phyloP scores from a whole-genome alignment of 805 yeast species.

The Starmerella apis region DNA sequence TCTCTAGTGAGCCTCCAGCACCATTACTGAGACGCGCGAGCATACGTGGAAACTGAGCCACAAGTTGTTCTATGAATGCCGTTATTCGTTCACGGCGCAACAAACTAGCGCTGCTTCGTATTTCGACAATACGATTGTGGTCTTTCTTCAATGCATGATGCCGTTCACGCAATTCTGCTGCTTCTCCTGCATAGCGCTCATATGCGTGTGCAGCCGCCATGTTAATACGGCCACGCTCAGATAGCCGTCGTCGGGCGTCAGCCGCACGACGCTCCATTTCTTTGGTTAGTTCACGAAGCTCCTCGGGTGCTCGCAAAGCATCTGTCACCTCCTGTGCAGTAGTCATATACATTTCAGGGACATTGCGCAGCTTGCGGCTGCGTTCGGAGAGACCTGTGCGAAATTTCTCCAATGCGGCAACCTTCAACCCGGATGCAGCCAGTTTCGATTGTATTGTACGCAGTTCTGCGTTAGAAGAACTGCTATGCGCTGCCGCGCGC shows the following conservation, averaged over 20 bases:
- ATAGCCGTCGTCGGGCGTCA: slow-evolving; percentile 68
- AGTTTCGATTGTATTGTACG: neutral
- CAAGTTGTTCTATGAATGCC: slow-evolving; percentile 52
- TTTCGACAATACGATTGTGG: slow-evolving; percentile 53
- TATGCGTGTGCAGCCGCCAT: slow-evolving; percentile 1
- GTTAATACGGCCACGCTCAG: slow-evolving; percentile 24
- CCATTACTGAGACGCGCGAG: slow-evolving; percentile 75
- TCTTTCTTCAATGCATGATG: slow-evolving; percentile 61
- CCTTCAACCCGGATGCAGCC: neutral
- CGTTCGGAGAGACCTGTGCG: neutral
- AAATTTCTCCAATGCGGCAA: neutral
- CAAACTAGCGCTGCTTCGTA: slow-evolving; percentile 57
- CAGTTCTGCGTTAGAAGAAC: neutral
- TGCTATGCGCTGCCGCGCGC: neutral
- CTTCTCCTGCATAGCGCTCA: slow-evolving; percentile 38
- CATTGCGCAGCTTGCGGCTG: neutral
- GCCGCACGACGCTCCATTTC: slow-evolving; percentile 73
- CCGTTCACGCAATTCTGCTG: slow-evolving; percentile 54
- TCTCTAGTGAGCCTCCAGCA: slow-evolving; percentile 65
- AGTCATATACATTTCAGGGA: neutral
- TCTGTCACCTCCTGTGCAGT: neutral
- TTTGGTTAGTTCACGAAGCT: neutral
- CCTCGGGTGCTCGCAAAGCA: neutral
- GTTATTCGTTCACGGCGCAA: slow-evolving; percentile 78
- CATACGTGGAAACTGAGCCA: slow-evolving; percentile 59